A percentile compares a stretch with the other conserved stretches of the same genome.
These are phyloP conservation scores for Tulasnella sp. DNA, from an alignment of 768 basidiomycete genomes.

Conservation along the genomic window DNA sequence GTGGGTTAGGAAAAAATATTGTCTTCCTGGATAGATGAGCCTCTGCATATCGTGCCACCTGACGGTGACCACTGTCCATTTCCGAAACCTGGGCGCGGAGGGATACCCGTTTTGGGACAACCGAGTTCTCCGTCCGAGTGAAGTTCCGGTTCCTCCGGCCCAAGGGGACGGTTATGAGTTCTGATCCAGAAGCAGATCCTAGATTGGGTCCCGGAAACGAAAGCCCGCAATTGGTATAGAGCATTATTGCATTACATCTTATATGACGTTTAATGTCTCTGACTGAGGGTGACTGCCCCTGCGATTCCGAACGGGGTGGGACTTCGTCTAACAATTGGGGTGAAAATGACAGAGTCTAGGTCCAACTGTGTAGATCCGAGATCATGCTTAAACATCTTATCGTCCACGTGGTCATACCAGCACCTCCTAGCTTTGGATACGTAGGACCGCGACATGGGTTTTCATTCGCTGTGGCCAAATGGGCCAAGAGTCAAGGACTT, in stretches of 20 bases:
- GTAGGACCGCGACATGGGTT: background rate
- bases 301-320: background rate
- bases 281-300: background rate
- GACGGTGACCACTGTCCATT: background rate
- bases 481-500: background rate
- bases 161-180: background rate
- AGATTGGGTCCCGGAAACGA: background rate
- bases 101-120: background rate
- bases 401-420: background rate
- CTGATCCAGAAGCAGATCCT: slow-evolving; percentile 2
- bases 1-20: background rate
- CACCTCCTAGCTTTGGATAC: background rate
- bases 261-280: background rate
- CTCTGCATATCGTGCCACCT: background rate
- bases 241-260: background rate
- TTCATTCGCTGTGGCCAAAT: background rate
- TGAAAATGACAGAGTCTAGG: background rate
- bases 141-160: background rate
- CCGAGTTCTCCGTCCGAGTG: slow-evolving; percentile 7
- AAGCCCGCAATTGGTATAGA: background rate
- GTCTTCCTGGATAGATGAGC: background rate
- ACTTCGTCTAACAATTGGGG: background rate
- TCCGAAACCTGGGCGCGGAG: background rate
- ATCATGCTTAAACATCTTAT: slow-evolving; percentile 13
- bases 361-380: slow-evolving; percentile 1